phyloP scores from a whole-genome alignment of 352 stramenopile genomes.

The Salisapilia sapeloensis region DNA sequence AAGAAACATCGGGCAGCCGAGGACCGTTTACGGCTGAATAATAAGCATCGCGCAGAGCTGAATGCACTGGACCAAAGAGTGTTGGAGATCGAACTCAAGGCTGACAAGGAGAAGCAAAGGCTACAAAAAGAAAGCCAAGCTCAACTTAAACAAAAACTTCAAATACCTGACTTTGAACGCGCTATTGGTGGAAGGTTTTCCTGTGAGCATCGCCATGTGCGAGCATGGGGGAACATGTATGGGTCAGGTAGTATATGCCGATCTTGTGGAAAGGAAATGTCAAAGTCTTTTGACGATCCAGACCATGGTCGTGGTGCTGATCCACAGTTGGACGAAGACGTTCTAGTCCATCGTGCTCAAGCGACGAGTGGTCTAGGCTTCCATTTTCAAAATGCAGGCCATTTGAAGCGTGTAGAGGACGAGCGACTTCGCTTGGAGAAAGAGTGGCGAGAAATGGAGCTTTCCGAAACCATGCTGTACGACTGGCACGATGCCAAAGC shows the following conservation, averaged over 20 bases:
- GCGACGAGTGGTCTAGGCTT: conserved; percentile 16
- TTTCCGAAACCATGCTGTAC: conserved; percentile 33
- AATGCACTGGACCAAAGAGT: too few relatives aligned
- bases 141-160: conserved; percentile 12
- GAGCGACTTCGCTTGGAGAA: conserved; percentile 58
- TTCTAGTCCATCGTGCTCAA: conserved; percentile 27
- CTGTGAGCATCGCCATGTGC: conserved; percentile 37
- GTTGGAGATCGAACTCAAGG: conserved; percentile 10
- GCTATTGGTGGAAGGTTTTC: conserved; percentile 17
- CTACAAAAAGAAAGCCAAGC: conserved; percentile 15
- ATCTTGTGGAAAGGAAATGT: conserved; percentile 50
- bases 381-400: conserved; percentile 11
- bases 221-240: conserved; percentile 54
- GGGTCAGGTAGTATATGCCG: conserved; percentile 35
- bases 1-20: conserved; percentile 30
- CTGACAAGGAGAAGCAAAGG: conserved; percentile 1
- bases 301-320: conserved; percentile 27
- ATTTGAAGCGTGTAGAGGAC: conserved; percentile 29
- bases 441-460: conserved; percentile 29
- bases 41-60: neutral
- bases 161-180: conserved; percentile 36
- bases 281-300: conserved; percentile 27
- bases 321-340: conserved; percentile 22
- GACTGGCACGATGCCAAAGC: conserved; percentile 33
- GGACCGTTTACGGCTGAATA: conserved; percentile 5